phyloP scores from a whole-genome alignment of 495 filamentous ascomycete species.

The Trichoderma gamsii region DNA sequence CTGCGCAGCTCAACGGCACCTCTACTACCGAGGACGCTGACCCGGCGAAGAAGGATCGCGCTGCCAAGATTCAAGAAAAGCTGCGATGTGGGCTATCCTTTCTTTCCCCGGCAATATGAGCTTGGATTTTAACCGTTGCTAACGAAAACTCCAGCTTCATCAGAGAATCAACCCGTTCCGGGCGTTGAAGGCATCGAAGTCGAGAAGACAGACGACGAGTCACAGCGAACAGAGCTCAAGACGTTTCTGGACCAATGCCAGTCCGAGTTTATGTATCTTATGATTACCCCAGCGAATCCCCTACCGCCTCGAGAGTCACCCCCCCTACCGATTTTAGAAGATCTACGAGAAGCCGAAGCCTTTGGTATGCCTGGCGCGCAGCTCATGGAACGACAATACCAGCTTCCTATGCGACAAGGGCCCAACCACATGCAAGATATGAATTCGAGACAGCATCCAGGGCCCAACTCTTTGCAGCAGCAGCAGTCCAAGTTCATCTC shows the following conservation, averaged over 20 bases:
- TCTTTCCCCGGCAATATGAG: background rate
- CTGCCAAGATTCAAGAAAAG: constrained; percentile 42
- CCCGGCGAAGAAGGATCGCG: constrained; percentile 39
- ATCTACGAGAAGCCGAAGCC: constrained; percentile 41
- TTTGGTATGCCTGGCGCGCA: constrained; percentile 33
- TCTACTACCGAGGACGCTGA: constrained; percentile 22
- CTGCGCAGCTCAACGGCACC: constrained; percentile 33
- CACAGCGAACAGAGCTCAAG: constrained; percentile 51
- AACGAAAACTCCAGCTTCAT: constrained; percentile 18
- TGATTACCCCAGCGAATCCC: constrained; percentile 57
- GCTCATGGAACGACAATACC: constrained; percentile 27
- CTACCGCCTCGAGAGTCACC: constrained; percentile 51
- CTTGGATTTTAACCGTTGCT: background rate
- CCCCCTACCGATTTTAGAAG: constrained; percentile 43
- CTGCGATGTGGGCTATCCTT: constrained; percentile 31
- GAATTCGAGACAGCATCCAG: constrained; percentile 36
- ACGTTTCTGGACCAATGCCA: constrained; percentile 58
- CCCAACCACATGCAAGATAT: constrained; percentile 40
- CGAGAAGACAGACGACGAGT: constrained; percentile 43
- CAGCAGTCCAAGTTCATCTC: constrained; percentile 35
- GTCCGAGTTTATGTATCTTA: constrained; percentile 58
- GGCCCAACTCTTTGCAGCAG: constrained; percentile 52
- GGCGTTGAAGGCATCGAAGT: constrained; percentile 23
- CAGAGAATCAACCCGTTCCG: constrained; percentile 20
- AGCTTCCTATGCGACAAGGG: constrained; percentile 33